Evolutionary conservation across 1,284 basidiomycete species (phyloP).

Genomic region (Trametes versicolor): DNA sequence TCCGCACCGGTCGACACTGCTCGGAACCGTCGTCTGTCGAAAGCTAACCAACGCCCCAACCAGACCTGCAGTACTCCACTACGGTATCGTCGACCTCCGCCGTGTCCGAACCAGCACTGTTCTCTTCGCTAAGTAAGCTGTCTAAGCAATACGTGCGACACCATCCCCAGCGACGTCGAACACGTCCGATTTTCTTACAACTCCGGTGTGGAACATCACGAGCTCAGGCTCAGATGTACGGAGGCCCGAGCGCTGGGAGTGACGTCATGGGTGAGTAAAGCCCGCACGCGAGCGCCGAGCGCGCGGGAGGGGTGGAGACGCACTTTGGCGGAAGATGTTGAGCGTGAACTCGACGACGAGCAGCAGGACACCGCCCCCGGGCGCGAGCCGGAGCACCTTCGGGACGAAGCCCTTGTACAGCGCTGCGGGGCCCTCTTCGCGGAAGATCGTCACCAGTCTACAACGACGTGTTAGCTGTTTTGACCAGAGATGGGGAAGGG

Average conservation of each 20-base stretch:
- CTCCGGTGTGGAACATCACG: background rate
- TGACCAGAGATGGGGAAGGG: background rate
- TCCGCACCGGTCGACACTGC: background rate
- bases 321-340: constrained; percentile 77
- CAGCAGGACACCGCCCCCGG: constrained; percentile 94
- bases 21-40: background rate
- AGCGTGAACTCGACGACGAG: constrained; percentile 91
- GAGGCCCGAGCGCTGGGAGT: constrained; percentile 34
- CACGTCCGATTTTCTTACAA: background rate
- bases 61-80: background rate
- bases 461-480: background rate
- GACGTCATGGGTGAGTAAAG: background rate
- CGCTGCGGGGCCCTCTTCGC: constrained; percentile 90
- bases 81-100: background rate
- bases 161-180: background rate
- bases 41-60: background rate
- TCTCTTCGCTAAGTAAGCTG: background rate
- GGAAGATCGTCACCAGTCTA: constrained; percentile 79
- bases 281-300: background rate
- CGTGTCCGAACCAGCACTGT: background rate
- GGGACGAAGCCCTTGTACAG: constrained; percentile 96
- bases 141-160: background rate
- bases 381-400: constrained; percentile 88
- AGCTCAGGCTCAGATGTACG: constrained; percentile 31
- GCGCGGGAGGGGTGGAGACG: background rate